phyloP scores from a whole-genome alignment of 345 rosid genomes.

The Crucihimalaya himalaica region DNA sequence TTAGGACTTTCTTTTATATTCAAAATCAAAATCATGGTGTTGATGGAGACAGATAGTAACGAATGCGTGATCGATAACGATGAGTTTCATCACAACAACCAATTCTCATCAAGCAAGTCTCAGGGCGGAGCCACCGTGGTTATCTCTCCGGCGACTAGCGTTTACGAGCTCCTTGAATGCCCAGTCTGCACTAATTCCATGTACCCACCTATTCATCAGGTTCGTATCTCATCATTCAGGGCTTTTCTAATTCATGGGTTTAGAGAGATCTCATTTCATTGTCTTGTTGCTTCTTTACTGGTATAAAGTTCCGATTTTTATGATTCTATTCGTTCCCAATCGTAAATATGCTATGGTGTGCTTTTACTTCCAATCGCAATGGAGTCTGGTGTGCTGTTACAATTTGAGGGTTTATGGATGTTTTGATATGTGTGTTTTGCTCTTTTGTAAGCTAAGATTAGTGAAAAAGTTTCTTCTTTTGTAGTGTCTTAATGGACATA shows the following conservation, averaged over 20 bases:
- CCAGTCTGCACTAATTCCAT: constrained; percentile 92
- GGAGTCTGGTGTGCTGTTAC: neutral
- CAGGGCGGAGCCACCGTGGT: neutral
- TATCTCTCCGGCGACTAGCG: constrained; percentile 38
- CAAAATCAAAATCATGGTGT: neutral
- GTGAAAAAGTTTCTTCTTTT: neutral
- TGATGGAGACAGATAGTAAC: neutral
- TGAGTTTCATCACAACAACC: neutral
- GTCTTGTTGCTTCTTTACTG: neutral
- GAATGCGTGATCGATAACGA: neutral
- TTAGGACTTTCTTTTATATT: neutral
- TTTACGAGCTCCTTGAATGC: constrained; percentile 84
- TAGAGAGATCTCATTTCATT: neutral
- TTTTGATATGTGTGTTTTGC: neutral
- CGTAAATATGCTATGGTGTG: neutral
- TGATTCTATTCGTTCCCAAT: neutral
- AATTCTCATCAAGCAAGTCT: neutral
- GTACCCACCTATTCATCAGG: constrained; percentile 98
- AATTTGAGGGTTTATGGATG: neutral
- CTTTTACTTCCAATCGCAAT: too few relatives aligned
- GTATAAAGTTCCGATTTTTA: neutral
- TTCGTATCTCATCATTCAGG: constrained; percentile 10
- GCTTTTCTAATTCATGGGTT: neutral
- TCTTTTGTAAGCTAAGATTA: neutral
- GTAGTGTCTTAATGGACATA: constrained; percentile 5